phyloP scores from a whole-genome alignment of 495 filamentous ascomycete species.

The Aspergillus affinis region DNA sequence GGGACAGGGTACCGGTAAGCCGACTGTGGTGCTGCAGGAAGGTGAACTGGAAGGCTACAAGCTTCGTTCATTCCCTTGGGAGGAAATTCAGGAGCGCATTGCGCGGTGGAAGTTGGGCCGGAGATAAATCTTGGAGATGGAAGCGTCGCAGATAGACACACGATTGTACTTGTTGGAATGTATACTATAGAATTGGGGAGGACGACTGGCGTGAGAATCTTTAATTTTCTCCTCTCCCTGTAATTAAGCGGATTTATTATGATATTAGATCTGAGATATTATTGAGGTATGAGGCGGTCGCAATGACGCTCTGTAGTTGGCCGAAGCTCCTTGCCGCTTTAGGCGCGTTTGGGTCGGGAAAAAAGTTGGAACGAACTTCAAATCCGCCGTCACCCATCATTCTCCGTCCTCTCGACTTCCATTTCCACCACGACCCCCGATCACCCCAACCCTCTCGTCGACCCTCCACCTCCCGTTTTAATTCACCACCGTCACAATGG shows the following conservation, averaged over 20 bases:
- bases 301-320: neutral
- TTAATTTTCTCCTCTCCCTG: conserved; percentile 20
- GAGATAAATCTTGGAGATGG: conserved; percentile 37
- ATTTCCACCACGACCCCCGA: conserved; percentile 14
- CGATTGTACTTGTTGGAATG: conserved; percentile 2
- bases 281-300: too few species aligned
- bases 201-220: neutral
- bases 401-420: conserved; percentile 19
- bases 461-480: conserved; percentile 7
- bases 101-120: conserved; percentile 80
- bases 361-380: conserved; percentile 43
- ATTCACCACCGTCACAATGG: conserved; percentile 65
- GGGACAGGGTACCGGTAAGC: conserved; percentile 79
- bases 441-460: conserved; percentile 11
- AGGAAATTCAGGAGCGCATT: conserved; percentile 83
- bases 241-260: conserved; percentile 19
- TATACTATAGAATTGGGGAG: conserved; percentile 12
- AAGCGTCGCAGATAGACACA: neutral
- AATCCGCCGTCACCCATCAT: conserved; percentile 31
- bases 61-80: conserved; percentile 66
- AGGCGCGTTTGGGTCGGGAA: conserved; percentile 35
- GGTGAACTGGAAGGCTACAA: conserved; percentile 47
- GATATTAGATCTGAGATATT: too few species aligned
- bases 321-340: conserved; percentile 45
- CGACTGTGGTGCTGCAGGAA: conserved; percentile 95